A percentile compares a stretch with the other conserved stretches of the same genome.
phyloP scores from a whole-genome alignment of 164 flowering plant genomes.

The Cinnamomum chago region DNA sequence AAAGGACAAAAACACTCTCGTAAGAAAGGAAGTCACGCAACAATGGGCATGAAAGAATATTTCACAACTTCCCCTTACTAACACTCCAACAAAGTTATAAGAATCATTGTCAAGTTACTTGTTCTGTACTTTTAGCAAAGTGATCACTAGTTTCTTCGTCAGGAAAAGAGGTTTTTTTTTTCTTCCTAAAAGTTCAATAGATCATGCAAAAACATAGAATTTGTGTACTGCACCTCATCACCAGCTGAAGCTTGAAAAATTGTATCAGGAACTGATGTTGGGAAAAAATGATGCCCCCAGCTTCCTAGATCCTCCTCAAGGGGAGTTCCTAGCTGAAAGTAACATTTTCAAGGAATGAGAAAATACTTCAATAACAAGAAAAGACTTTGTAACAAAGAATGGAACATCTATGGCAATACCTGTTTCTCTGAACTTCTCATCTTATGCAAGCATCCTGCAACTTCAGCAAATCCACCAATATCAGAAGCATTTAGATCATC shows the following conservation, averaged over 20 bases:
- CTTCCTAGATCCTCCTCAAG: constrained; percentile 83
- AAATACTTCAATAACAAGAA: not conserved
- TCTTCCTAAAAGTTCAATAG: not conserved
- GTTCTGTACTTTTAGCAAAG: not conserved
- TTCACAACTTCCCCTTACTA: not conserved
- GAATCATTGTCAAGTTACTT: not conserved
- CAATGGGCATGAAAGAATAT: no score
- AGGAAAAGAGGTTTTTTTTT: not conserved
- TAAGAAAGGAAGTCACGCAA: no score
- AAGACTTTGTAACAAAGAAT: not conserved
- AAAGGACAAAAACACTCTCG: no score
- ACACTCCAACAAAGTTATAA: not conserved
- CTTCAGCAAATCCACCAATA: constrained; percentile 87
- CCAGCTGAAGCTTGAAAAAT: constrained; percentile 94
- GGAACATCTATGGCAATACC: constrained; percentile 27
- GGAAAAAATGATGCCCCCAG: constrained; percentile 85
- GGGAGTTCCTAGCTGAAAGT: constrained; percentile 73
- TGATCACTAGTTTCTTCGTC: not conserved
- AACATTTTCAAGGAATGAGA: not conserved
- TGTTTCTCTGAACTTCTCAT: constrained; percentile 77
- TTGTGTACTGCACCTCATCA: constrained; percentile 56
- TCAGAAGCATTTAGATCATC: constrained; percentile 39
- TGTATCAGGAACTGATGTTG: constrained; percentile 80
- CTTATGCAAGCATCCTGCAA: constrained; percentile 65
- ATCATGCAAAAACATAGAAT: no score